phyloP scores from a whole-genome alignment of 1,284 basidiomycete species.

The Cutaneotrichosporon sp. region DNA sequence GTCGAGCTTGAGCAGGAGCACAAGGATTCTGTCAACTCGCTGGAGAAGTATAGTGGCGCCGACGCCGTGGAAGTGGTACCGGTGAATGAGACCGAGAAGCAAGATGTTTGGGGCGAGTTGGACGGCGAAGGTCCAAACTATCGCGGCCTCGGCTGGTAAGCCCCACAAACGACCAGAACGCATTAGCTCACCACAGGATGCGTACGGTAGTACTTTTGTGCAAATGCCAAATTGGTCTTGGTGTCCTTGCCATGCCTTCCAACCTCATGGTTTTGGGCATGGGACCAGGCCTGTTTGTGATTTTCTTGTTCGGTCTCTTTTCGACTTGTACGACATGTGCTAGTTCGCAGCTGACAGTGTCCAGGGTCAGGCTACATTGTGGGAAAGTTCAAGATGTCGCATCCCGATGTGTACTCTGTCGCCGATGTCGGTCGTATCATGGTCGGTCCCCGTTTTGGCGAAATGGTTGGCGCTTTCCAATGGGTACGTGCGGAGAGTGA shows the following conservation, averaged over 20 bases:
- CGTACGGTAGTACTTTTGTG: slow-evolving; percentile 24
- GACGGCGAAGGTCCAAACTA: slow-evolving; percentile 25
- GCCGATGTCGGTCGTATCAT: slow-evolving; percentile 14
- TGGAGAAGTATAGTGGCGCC: too few relatives aligned
- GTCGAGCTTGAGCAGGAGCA: too few relatives aligned
- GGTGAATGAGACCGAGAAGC: too few relatives aligned
- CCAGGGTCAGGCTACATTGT: slow-evolving; percentile 20
- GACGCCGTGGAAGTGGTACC: too few relatives aligned
- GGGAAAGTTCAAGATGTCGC: slow-evolving; percentile 18
- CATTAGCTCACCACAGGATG: not conserved
- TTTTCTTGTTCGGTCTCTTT: slow-evolving; percentile 40
- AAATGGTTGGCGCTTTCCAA: slow-evolving; percentile 31
- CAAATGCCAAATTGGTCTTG: slow-evolving; percentile 40
- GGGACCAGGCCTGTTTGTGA: slow-evolving; percentile 55
- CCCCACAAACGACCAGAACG: too few relatives aligned
- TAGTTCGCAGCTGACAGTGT: slow-evolving; percentile 9
- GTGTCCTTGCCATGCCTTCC: slow-evolving; percentile 33
- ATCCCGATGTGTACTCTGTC: slow-evolving; percentile 20
- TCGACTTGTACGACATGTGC: slow-evolving; percentile 27
- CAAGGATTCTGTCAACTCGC: too few relatives aligned
- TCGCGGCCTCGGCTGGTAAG: slow-evolving; percentile 17
- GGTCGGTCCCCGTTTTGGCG: slow-evolving; percentile 22
- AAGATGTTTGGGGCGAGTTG: slow-evolving; percentile 26
- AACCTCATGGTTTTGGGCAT: slow-evolving; percentile 24
- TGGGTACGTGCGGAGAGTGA: slow-evolving; percentile 10